Conservation (phyloP, 129 eudicot genomes). For the Escallonia herrerae region DNA sequence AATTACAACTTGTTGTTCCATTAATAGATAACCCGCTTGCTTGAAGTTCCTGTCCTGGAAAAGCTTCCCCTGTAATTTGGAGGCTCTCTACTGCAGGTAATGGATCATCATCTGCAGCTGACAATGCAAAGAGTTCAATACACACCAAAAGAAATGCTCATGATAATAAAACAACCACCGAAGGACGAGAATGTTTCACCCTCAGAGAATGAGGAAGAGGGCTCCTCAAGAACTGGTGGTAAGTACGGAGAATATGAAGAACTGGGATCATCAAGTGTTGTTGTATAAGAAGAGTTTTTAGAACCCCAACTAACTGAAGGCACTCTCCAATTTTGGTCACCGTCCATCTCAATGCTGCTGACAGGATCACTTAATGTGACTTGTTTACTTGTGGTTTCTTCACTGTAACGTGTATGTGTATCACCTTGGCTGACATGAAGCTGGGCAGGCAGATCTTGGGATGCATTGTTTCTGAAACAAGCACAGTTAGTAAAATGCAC, state of each 20-base stretch:
- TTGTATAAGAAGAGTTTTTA: slow-evolving; percentile 35
- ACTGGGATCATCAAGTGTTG: slow-evolving; percentile 51
- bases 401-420: slow-evolving; percentile 29
- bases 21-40: slow-evolving; percentile 80
- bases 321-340: slow-evolving; percentile 42
- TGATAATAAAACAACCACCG: not conserved
- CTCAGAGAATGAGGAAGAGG: slow-evolving; percentile 86
- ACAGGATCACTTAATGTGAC: slow-evolving; percentile 74
- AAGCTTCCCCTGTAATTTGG: slow-evolving; percentile 91
- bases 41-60: slow-evolving; percentile 77
- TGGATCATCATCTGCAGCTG: slow-evolving; percentile 98
- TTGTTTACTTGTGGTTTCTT: slow-evolving; percentile 46
- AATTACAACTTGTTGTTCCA: slow-evolving; percentile 98
- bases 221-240: slow-evolving; percentile 93
- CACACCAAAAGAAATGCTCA: slow-evolving; percentile 8
- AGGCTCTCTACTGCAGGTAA: slow-evolving; percentile 84
- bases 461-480: slow-evolving; percentile 42
- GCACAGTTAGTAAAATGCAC: not conserved
- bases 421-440: slow-evolving; percentile 30
- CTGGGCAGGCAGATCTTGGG: slow-evolving; percentile 31
- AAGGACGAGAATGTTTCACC: slow-evolving; percentile 34
- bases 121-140: slow-evolving; percentile 15
- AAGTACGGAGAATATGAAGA: slow-evolving; percentile 72
- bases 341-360: slow-evolving; percentile 46
- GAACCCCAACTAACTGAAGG: slow-evolving; percentile 53